These are phyloP conservation scores for Schizosaccharomyces lindneri DNA, from an alignment of 805 yeast genomes.

Conservation along the genomic window DNA sequence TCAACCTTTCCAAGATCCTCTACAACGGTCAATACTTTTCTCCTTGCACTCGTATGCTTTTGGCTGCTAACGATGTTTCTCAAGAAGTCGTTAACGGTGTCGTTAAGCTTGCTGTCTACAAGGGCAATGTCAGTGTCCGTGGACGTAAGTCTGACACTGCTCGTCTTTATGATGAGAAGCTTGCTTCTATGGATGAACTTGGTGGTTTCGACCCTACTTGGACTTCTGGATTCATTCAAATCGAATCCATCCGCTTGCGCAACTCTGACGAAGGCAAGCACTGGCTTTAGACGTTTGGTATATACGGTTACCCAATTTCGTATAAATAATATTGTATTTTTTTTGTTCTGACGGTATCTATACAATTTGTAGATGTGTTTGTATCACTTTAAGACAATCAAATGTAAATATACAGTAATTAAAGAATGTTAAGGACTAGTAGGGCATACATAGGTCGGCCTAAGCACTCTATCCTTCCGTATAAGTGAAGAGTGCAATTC, in stretches of 20 bases:
- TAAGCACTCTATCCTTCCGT: too few relatives aligned
- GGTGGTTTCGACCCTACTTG: constrained; percentile 95
- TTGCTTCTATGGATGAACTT: constrained; percentile 96
- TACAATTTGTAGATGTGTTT: too few relatives aligned
- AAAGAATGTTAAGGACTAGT: not conserved
- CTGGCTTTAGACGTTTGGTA: not conserved
- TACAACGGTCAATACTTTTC: constrained; percentile 96
- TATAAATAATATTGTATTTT: not conserved
- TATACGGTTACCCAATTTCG: not conserved
- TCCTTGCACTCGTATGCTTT: constrained; percentile 76
- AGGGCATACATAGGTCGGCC: not conserved
- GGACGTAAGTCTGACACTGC: constrained; percentile 93
- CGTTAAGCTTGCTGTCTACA: constrained; percentile 81
- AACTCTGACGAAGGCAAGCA: constrained; percentile 82
- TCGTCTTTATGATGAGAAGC: constrained; percentile 90
- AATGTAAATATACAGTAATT: not conserved
- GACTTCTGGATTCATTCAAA: constrained; percentile 90
- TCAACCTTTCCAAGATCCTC: constrained; percentile 65
- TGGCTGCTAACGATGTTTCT: constrained; percentile 47
- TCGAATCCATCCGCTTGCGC: constrained; percentile 93
- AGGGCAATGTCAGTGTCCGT: constrained; percentile 59
- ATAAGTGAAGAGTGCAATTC: too few relatives aligned
- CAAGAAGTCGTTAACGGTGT: constrained; percentile 89
- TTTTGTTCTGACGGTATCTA: not conserved
- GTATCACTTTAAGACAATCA: not conserved